Percentiles rank a stretch among this genome's conserved stretches.
phyloP scores from a whole-genome alignment of 164 flowering plant genomes.

The Dillenia suffruticosa region DNA sequence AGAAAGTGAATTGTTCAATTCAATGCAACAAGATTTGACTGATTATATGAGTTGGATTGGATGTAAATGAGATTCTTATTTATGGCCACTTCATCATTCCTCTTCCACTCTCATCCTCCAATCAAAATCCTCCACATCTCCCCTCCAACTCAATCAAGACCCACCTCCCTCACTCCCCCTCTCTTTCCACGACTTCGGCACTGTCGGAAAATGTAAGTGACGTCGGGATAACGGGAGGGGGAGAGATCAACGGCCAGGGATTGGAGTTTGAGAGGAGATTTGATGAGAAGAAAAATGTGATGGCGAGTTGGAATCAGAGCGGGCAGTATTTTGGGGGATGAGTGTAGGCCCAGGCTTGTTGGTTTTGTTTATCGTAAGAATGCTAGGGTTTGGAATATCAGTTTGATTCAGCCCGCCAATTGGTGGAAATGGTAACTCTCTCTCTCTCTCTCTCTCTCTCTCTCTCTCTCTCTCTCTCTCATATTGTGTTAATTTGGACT shows the following conservation, averaged over 20 bases:
- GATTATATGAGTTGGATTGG: no score
- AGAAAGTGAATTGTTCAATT: no score
- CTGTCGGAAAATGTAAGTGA: constrained; percentile 70
- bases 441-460: not conserved
- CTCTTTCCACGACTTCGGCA: constrained; percentile 81
- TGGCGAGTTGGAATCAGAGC: constrained; percentile 93
- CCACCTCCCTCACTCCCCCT: constrained; percentile 18
- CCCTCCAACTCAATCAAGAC: constrained; percentile 1
- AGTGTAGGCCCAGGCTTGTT: constrained; percentile 86
- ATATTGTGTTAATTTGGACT: not conserved
- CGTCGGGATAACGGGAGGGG: constrained; percentile 87
- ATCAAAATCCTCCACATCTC: constrained; percentile 33
- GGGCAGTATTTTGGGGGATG: constrained; percentile 81
- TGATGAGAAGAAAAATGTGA: constrained; percentile 78
- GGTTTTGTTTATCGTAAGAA: constrained; percentile 66
- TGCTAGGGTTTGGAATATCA: constrained; percentile 49
- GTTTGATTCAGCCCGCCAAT: constrained; percentile 63
- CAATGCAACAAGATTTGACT: no score
- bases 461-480: not conserved
- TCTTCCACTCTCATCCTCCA: constrained; percentile 24
- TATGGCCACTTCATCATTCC: constrained; percentile 6
- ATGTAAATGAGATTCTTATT: no score
- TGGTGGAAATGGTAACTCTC: constrained; percentile 76
- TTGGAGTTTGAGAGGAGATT: constrained; percentile 50
- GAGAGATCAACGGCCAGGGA: constrained; percentile 83